phyloP scores from a whole-genome alignment of 345 rosid genomes.

The Hevea brasiliensis region DNA sequence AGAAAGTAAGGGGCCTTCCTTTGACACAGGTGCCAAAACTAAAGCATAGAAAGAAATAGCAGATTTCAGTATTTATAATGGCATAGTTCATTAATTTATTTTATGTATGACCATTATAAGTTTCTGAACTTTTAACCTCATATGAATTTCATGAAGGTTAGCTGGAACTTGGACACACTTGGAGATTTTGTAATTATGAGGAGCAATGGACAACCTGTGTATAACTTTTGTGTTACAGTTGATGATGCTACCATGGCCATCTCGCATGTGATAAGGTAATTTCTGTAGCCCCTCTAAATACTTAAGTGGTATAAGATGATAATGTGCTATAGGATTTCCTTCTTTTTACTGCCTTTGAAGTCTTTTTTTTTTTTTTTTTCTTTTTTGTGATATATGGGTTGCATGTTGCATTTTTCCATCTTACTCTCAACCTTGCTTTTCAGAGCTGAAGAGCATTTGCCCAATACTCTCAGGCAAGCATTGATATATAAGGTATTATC shows the following conservation, averaged over 20 bases:
- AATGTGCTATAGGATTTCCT: background rate
- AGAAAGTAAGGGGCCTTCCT: too few relatives aligned
- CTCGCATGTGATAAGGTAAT: conserved; percentile 88
- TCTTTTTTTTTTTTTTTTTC: background rate
- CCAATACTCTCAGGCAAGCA: conserved; percentile 90
- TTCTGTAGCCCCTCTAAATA: conserved; percentile 8
- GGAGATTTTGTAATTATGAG: conserved; percentile 52
- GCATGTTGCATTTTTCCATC: background rate
- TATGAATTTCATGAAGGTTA: conserved; percentile 75
- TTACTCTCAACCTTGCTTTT: conserved; percentile 20
- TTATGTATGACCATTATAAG: background rate
- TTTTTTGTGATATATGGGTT: background rate
- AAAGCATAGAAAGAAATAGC: too few relatives aligned
- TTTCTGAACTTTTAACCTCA: conserved; percentile 34
- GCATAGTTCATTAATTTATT: background rate
- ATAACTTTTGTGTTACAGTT: conserved; percentile 89
- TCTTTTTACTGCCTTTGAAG: background rate
- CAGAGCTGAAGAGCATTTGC: conserved; percentile 97
- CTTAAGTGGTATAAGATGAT: background rate
- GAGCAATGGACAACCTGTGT: conserved; percentile 83
- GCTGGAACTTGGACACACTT: conserved; percentile 88
- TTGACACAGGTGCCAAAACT: too few relatives aligned
- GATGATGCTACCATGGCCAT: conserved; percentile 97
- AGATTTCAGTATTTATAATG: too few relatives aligned
- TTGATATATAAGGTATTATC: conserved; percentile 75